Evolutionary conservation across 2,329 filamentous ascomycete species (phyloP).

Genomic region (Colletotrichum noveboracense): DNA sequence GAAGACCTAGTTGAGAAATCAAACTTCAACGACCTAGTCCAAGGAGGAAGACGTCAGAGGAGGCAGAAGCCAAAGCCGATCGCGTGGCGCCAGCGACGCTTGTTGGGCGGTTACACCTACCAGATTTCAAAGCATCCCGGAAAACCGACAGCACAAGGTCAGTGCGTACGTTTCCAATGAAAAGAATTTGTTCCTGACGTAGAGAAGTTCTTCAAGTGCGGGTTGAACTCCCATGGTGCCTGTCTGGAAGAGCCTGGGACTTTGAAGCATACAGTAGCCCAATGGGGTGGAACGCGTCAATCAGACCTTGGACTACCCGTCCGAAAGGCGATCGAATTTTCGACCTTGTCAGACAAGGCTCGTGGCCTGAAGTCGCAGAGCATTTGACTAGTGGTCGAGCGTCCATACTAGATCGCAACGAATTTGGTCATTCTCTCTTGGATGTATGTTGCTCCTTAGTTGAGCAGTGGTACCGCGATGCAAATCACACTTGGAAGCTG

Average conservation of each 20-base stretch:
- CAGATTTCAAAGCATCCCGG: neutral
- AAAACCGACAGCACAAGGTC: rapidly evolving
- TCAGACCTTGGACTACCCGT: neutral
- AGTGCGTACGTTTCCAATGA: rapidly evolving
- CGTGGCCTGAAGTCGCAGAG: neutral
- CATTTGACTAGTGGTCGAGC: neutral
- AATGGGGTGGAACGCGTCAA: neutral
- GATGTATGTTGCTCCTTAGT: neutral
- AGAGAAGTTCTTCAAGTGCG: neutral
- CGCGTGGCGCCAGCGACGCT: neutral
- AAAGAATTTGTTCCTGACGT: rapidly evolving
- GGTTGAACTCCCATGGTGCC: neutral
- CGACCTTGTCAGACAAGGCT: neutral
- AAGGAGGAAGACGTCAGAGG: neutral
- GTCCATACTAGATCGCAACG: neutral
- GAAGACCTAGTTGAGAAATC: neutral
- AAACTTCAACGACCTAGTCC: no score
- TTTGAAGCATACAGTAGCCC: neutral
- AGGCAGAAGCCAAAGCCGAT: neutral
- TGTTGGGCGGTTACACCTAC: neutral
- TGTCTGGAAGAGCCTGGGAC: neutral
- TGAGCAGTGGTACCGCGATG: rapidly evolving
- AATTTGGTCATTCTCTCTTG: neutral
- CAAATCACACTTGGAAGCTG: neutral
- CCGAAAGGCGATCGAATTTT: neutral